These are phyloP conservation scores for Globisporangium ultimum DNA, from an alignment of 352 stramenopile species.

Conservation along the genomic window DNA sequence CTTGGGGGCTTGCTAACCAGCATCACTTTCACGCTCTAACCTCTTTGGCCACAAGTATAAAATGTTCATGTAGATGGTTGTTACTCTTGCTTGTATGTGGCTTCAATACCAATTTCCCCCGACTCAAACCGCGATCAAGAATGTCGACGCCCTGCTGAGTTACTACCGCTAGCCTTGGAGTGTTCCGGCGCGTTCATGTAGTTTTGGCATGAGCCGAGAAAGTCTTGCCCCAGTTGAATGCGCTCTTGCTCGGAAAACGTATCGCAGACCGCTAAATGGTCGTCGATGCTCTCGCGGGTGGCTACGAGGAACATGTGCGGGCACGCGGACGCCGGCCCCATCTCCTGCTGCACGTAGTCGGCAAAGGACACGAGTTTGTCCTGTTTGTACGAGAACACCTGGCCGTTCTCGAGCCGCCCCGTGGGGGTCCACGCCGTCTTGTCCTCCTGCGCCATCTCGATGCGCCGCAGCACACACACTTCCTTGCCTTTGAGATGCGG, in stretches of 20 bases:
- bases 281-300: slow-evolving; percentile 60
- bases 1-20: background rate
- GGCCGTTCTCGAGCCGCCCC: slow-evolving; percentile 50
- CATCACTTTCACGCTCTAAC: slow-evolving; percentile 3
- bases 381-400: slow-evolving; percentile 46
- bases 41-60: slow-evolving; percentile 17
- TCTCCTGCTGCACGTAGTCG: slow-evolving; percentile 49
- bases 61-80: slow-evolving; percentile 5
- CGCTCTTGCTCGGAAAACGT: slow-evolving; percentile 60
- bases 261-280: slow-evolving; percentile 66
- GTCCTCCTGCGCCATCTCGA: slow-evolving; percentile 8
- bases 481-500: slow-evolving; percentile 58
- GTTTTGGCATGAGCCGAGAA: slow-evolving; percentile 24
- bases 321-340: slow-evolving; percentile 55
- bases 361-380: slow-evolving; percentile 56
- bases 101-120: background rate
- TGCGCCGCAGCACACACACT: slow-evolving; percentile 43
- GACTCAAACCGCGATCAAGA: background rate
- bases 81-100: background rate
- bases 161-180: slow-evolving; percentile 6
- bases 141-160: slow-evolving; percentile 1
- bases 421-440: slow-evolving; percentile 33
- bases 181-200: slow-evolving; percentile 23
- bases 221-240: slow-evolving; percentile 26
- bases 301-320: slow-evolving; percentile 64